Evolutionary conservation across 2,329 filamentous ascomycete species (phyloP), one percentile per base, ranked within the genome.

Genomic region (Dothistroma pini): DNA sequence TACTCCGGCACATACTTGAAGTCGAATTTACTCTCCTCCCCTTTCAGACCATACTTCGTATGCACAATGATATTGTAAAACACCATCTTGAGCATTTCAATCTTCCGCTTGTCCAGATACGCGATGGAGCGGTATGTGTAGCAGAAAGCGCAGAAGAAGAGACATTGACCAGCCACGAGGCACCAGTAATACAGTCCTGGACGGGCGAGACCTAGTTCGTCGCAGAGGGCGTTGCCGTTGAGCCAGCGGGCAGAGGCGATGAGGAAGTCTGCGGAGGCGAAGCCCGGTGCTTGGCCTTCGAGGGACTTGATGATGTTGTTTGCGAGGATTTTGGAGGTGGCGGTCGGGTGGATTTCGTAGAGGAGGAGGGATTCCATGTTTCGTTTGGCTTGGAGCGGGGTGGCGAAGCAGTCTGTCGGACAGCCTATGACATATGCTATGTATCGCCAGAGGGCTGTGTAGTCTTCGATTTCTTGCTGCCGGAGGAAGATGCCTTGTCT

Each of bases 391-490:
- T 80, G 78, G 6, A 76, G 75, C 0, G 84, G 79, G 0, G 80
- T 84, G 1, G 80, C 78, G 65, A 80, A 81, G 25, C 81, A 63
- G 0, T 76, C 81, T 1, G 83, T 84, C 0, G 89, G 89, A 7
- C 85, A 85, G 12, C 89, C 90, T 16, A 53, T 53, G 8, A 92
- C 79, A 69, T 90, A 82, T 0, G 84, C 89, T 12, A 93, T 84
- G 64, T 90, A 89, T 2, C 89, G 83, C 89, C 89, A 93, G 0
- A 93, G 77, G 0, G 89, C 88, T 50, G 90, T 79, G 71, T 90
- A 93, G 69, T 92, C 89, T 1, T 71, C 70, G 1, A 84, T 85
- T 70, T 93, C 89, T 60, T 83, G 82, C 31, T 79, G 60, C 0
- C 81, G 80, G 29, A 90, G 76, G 66, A 78, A 86, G 58, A 93